These are phyloP conservation scores for Bertia moriformis DNA, from an alignment of 2,329 filamentous ascomycete genomes.

Conservation along the genomic window DNA sequence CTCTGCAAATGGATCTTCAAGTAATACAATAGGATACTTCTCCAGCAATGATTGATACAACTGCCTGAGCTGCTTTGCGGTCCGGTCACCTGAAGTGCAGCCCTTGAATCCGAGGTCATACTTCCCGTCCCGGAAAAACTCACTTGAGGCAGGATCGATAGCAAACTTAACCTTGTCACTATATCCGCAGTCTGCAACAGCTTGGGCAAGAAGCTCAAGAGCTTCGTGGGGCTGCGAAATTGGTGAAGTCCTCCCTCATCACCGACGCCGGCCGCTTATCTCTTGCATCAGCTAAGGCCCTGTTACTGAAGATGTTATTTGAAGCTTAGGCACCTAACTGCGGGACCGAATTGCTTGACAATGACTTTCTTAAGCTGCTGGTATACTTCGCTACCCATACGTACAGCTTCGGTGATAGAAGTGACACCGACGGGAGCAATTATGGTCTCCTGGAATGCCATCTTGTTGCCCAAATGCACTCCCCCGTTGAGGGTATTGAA, in stretches of 20 bases:
- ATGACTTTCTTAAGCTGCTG: constrained; percentile 15
- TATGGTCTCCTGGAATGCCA: constrained; percentile 34
- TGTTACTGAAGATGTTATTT: too few relatives aligned
- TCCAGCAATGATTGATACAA: constrained; percentile 15
- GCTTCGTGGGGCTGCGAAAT: too few relatives aligned
- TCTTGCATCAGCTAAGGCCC: too few relatives aligned
- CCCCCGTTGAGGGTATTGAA: constrained; percentile 42
- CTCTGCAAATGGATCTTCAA: constrained; percentile 25
- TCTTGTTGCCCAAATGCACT: constrained; percentile 17
- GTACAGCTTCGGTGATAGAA: constrained; percentile 12
- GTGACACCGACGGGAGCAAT: constrained; percentile 10
- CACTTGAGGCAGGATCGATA: constrained; percentile 22
- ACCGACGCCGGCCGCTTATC: too few relatives aligned
- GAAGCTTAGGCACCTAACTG: too few relatives aligned
- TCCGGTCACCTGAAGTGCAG: constrained; percentile 8
- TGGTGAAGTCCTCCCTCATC: too few relatives aligned
- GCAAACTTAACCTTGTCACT: constrained; percentile 18
- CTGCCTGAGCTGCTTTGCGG: constrained; percentile 10
- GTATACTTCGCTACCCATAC: constrained; percentile 16
- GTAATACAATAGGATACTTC: constrained; percentile 19
- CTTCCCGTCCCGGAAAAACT: constrained; percentile 16
- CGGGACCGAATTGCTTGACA: constrained; percentile 11
- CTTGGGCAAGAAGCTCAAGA: too few relatives aligned
- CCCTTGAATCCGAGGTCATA: constrained; percentile 24
- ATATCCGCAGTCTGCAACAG: constrained; percentile 12